Evolutionary conservation across 208 protist species (phyloP).

Genomic region (Vickermania spadyakhi): DNA sequence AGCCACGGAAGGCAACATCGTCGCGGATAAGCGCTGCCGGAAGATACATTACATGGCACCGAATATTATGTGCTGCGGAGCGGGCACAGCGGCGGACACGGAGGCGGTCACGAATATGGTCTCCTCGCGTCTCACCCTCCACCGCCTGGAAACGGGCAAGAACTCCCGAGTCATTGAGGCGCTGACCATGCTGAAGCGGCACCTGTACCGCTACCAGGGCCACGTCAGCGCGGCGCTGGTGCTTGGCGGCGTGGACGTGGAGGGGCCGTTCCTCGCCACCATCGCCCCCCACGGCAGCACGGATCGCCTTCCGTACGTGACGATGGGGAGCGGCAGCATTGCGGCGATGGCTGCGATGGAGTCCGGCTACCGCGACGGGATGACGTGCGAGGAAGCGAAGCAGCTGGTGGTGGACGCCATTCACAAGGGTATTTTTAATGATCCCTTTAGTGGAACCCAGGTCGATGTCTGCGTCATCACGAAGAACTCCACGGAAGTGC

Average conservation of each 20-base stretch:
- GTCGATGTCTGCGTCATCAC: constrained; percentile 99
- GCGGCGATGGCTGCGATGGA: constrained; percentile 99
- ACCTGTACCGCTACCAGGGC: constrained; percentile 98
- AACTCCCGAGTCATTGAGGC: constrained; percentile 95
- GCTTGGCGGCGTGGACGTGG: constrained; percentile 98
- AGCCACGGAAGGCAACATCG: constrained; percentile 97
- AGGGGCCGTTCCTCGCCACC: constrained; percentile 95
- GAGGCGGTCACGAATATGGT: constrained; percentile 93
- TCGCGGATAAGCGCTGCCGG: constrained; percentile 99
- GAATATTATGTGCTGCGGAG: constrained; percentile 99
- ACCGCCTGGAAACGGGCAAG: constrained; percentile 91
- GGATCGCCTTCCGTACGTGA: constrained; percentile 97
- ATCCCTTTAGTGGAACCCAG: constrained; percentile 98
- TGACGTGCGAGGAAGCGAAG: constrained; percentile 96
- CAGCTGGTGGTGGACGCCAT: constrained; percentile 96
- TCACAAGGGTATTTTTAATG: constrained; percentile 99
- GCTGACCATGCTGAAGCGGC: constrained; percentile 95
- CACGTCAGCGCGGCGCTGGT: constrained; percentile 98
- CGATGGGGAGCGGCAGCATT: constrained; percentile 99
- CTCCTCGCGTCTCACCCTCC: constrained; percentile 91
- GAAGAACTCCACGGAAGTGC: constrained; percentile 72
- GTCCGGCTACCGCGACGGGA: constrained; percentile 90
- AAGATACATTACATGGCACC: constrained; percentile 99
- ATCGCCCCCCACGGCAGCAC: constrained; percentile 98
- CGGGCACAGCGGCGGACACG: constrained; percentile 99